These are phyloP conservation scores for Prillingera fragicola DNA, from an alignment of 1,284 basidiomycete species.

Conservation along the genomic window DNA sequence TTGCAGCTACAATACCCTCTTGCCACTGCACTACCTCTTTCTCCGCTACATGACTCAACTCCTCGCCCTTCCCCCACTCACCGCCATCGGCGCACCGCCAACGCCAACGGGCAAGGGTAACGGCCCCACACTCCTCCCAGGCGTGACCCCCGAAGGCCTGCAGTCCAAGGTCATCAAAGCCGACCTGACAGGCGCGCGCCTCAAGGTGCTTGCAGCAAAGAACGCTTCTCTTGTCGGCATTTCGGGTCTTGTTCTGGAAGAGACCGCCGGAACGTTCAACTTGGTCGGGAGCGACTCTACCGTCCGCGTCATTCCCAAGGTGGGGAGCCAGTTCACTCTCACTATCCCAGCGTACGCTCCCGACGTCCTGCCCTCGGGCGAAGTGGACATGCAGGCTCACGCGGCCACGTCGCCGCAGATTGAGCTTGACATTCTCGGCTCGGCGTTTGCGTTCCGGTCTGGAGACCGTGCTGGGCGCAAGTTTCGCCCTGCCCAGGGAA, in stretches of 20 bases:
- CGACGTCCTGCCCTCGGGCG: slow-evolving; percentile 1
- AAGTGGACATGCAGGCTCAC: slow-evolving; percentile 13
- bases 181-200: slow-evolving; percentile 48
- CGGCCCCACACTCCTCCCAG: slow-evolving; percentile 49
- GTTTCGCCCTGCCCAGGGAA: slow-evolving; percentile 43
- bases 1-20: slow-evolving; percentile 34
- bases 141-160: slow-evolving; percentile 30
- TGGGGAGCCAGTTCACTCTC: slow-evolving; percentile 45
- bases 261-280: slow-evolving; percentile 49
- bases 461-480: slow-evolving; percentile 49
- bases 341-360: slow-evolving; percentile 43
- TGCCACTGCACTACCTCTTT: slow-evolving; percentile 43
- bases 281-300: slow-evolving; percentile 35
- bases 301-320: slow-evolving; percentile 48
- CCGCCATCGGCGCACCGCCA: slow-evolving; percentile 22
- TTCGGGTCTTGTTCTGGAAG: slow-evolving; percentile 49
- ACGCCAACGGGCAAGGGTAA: too few relatives aligned
- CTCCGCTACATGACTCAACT: slow-evolving; percentile 34
- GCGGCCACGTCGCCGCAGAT: slow-evolving; percentile 31
- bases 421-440: slow-evolving; percentile 46
- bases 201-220: slow-evolving; percentile 28
- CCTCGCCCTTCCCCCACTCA: slow-evolving; percentile 25
- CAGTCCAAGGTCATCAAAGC: slow-evolving; percentile 49
- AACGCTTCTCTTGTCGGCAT: slow-evolving; percentile 42
- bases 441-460: slow-evolving; percentile 46